Evolutionary conservation across 1,284 basidiomycete genomes (phyloP), one percentile per base, ranked within the genome.

Genomic region (Neonothopanus nambi): DNA sequence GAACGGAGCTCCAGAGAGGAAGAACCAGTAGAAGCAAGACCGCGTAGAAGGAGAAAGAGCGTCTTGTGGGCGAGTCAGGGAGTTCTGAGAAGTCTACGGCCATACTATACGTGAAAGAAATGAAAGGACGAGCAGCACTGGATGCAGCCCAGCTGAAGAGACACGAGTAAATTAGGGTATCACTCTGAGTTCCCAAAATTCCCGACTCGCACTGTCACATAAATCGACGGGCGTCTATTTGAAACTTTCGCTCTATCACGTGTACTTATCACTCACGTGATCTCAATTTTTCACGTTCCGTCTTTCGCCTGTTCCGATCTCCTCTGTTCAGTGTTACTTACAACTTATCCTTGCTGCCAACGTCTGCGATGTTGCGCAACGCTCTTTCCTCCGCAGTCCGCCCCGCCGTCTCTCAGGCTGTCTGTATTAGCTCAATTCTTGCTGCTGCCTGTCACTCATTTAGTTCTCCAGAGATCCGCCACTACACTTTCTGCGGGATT

Each of bases 401-500:
- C 58, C 80, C 87, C 42, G 69, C 73, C 46, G 60, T 78, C 48
- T 60, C 71, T 17, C 79, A 82, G 54, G 72, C 81, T 8, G 87
- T 89, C 61, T 58, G 78, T 70, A 17, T 49, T 18, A 26, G 8
- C 18, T 8, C 51, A 26, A 33, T 13, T 33, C 43, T 35, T 36
- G 24, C 47, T 52, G 55, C 18, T 18, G 49, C 13, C 24, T 28
- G n/a, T 47, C 2, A 13, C n/a, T 46, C 11, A 48, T 56, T 43
- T 54, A 23, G 48, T 51, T 28, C 55, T 52, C 41, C 45, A 89
- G 86, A 77, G 88, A 67, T 68, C 80, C 60, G 91, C 88, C 45
- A 92, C 91, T 39, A 91, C 90, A 37, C 81, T 92, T 62, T 84
- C 91, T 51, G 87, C 91, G 53, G 87, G 85, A 47, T 91, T 89